These are phyloP conservation scores for Lobulomyces angularis DNA, from an alignment of 192 early-diverging fungal species.

Conservation along the genomic window DNA sequence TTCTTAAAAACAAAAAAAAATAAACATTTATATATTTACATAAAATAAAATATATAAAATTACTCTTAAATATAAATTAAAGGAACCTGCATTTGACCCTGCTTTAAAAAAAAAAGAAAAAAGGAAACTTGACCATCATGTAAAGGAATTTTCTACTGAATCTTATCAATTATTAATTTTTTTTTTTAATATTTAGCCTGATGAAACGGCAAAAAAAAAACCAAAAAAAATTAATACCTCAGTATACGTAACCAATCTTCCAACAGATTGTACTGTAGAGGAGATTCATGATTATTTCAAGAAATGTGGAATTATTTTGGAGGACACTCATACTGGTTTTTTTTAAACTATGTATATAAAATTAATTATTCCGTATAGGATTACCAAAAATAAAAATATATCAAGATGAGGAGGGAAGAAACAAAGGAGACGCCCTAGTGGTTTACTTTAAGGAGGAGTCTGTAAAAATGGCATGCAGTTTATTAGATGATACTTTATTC, in stretches of 20 bases:
- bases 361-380: constrained; percentile 28
- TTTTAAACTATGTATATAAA: constrained; percentile 17
- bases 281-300: constrained; percentile 64
- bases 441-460: constrained; percentile 85
- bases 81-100: neutral
- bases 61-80: constrained; percentile 11
- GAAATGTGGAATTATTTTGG: constrained; percentile 73
- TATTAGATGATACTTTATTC: constrained; percentile 79
- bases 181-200: too few relatives aligned
- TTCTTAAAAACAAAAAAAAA: constrained; percentile 4
- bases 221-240: constrained; percentile 53
- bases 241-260: constrained; percentile 78
- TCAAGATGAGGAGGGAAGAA: constrained; percentile 41
- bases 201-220: too few relatives aligned
- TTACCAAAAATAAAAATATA: constrained; percentile 87
- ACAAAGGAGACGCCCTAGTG: constrained; percentile 88
- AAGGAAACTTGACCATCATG: constrained; percentile 28
- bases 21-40: constrained; percentile 3
- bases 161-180: too few relatives aligned
- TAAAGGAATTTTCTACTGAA: too few relatives aligned
- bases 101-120: constrained; percentile 19
- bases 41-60: constrained; percentile 5
- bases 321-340: constrained; percentile 34
- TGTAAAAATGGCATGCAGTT: constrained; percentile 66
- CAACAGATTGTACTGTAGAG: constrained; percentile 61